Conservation (phyloP, 441 rosid genomes). For the Isatis lusitanica region DNA sequence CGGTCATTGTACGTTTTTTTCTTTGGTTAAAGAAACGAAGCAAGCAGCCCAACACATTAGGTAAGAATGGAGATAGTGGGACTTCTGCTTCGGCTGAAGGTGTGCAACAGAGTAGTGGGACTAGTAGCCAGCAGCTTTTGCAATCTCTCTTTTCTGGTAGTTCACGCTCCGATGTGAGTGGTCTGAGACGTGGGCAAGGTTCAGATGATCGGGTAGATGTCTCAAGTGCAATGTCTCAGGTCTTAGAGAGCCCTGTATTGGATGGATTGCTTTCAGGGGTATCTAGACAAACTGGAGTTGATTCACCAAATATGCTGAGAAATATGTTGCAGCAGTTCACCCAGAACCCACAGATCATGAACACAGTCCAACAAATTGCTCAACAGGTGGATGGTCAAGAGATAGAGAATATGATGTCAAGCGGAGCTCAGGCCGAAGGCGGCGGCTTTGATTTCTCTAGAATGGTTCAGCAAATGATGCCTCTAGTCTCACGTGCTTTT, state of each 20-base stretch:
- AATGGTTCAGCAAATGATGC: conserved; percentile 97
- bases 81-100: conserved; percentile 38
- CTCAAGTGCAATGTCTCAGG: conserved; percentile 66
- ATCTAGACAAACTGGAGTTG: conserved; percentile 76
- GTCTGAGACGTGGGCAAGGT: conserved; percentile 34
- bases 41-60: conserved; percentile 45
- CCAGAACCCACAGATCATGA: conserved; percentile 85
- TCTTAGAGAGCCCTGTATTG: conserved; percentile 65
- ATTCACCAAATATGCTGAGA: conserved; percentile 78
- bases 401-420: conserved; percentile 72
- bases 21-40: conserved; percentile 42
- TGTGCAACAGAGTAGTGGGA: conserved; percentile 41
- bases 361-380: conserved; percentile 81
- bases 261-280: conserved; percentile 72
- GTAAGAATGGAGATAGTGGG: conserved; percentile 39
- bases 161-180: conserved; percentile 36
- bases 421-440: conserved; percentile 59
- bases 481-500: conserved; percentile 85
- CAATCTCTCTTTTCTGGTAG: conserved; percentile 59
- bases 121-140: conserved; percentile 55
- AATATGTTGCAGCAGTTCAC: conserved; percentile 86
- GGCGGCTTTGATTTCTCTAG: conserved; percentile 77
- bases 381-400: conserved; percentile 82
- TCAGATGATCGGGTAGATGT: conserved; percentile 52
- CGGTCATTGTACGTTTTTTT: not conserved